A percentile compares a stretch with the other conserved stretches of the same genome.
phyloP scores from a whole-genome alignment of 23 red algal species.

The Gracilaria caudata region DNA sequence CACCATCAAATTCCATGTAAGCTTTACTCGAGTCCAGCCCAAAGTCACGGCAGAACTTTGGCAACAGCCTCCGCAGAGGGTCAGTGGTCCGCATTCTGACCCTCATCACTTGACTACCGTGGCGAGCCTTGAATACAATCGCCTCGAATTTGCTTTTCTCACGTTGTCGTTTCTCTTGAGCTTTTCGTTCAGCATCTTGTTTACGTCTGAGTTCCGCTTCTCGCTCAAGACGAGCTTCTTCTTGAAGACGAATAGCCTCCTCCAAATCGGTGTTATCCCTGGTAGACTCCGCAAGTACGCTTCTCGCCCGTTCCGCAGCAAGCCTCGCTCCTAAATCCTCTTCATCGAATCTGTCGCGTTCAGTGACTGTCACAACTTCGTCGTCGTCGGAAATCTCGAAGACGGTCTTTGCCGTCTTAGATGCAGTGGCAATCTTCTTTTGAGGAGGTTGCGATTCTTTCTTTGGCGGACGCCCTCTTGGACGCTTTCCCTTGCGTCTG shows the following conservation, averaged over 20 bases:
- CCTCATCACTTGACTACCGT: slow-evolving; percentile 7
- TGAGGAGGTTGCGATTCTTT: not conserved
- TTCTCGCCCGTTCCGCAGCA: slow-evolving; percentile 3
- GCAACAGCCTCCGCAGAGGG: slow-evolving; percentile 20
- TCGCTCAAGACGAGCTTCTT: slow-evolving; percentile 2
- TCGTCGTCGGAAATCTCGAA: slow-evolving; percentile 36
- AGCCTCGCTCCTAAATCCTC: slow-evolving; percentile 7
- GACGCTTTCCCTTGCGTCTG: not conserved
- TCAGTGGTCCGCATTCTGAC: slow-evolving; percentile 32
- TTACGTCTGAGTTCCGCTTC: not conserved
- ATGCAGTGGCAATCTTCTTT: slow-evolving; percentile 13
- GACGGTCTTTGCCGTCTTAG: not conserved
- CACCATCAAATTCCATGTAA: slow-evolving; percentile 36
- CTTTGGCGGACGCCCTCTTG: slow-evolving; percentile 27
- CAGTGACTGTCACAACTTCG: not conserved
- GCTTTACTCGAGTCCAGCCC: slow-evolving; percentile 15
- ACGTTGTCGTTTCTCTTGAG: not conserved
- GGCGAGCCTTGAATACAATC: slow-evolving; percentile 32
- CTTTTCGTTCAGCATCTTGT: slow-evolving; percentile 11
- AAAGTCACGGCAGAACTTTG: slow-evolving; percentile 37
- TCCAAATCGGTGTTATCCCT: slow-evolving; percentile 15
- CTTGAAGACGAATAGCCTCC: not conserved
- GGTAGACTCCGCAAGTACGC: slow-evolving; percentile 10
- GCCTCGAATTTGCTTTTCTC: slow-evolving; percentile 4
- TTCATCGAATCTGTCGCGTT: not conserved